Conservation (phyloP, 768 basidiomycete species). For the Russula emetica region DNA sequence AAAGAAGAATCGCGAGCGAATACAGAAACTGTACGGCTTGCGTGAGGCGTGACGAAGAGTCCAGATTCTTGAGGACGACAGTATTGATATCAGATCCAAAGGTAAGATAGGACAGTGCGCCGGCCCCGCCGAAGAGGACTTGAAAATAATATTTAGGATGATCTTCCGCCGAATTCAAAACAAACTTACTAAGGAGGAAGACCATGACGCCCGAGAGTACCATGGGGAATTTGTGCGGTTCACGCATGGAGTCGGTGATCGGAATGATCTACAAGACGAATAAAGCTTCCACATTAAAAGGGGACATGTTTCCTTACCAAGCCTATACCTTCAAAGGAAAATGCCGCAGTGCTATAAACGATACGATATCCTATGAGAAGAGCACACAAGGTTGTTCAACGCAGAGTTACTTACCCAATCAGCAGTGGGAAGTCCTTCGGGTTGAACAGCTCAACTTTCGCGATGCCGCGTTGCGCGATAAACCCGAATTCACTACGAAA, state of each 20-base stretch:
- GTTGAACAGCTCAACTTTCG: conserved; percentile 84
- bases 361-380: conserved; percentile 14
- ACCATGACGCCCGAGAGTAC: conserved; percentile 90
- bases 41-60: conserved; percentile 70
- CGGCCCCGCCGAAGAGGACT: conserved; percentile 87
- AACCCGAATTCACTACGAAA: conserved; percentile 78
- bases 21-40: too few relatives aligned
- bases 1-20: too few relatives aligned
- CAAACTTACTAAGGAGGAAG: conserved; percentile 59
- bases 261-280: conserved; percentile 64
- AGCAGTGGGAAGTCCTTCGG: conserved; percentile 83
- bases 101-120: conserved; percentile 79
- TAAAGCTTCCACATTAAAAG: neutral
- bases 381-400: neutral
- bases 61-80: conserved; percentile 91
- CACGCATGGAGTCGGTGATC: conserved; percentile 94
- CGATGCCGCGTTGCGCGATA: conserved; percentile 64
- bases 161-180: conserved; percentile 2
- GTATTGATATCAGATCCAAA: conserved; percentile 87
- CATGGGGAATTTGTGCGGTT: conserved; percentile 88
- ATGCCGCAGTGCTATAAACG: conserved; percentile 81
- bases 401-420: conserved; percentile 59
- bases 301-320: conserved; percentile 48
- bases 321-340: conserved; percentile 97
- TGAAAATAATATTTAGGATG: conserved; percentile 15